Percentiles rank a stretch among this genome's conserved stretches.
These are phyloP conservation scores for Hypholoma sublateritium DNA, from an alignment of 768 basidiomycete genomes.

Conservation along the genomic window DNA sequence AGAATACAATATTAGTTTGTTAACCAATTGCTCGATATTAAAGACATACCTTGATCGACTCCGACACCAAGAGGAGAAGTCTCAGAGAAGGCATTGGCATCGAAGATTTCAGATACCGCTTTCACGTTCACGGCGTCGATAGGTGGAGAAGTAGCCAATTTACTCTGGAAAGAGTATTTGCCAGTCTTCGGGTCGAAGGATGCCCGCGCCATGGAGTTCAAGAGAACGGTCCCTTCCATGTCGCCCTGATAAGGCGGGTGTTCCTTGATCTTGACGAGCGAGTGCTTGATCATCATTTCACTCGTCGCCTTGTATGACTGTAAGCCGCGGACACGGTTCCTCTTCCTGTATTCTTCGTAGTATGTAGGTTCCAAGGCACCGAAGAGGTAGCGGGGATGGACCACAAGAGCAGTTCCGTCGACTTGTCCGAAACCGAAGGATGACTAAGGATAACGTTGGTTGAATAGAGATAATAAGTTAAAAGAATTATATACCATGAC, in stretches of 20 bases:
- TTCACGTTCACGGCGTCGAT: conserved; percentile 68
- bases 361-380: conserved; percentile 74
- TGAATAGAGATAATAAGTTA: too few relatives aligned
- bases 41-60: too few relatives aligned
- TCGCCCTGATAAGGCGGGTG: conserved; percentile 85
- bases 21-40: conserved; percentile 65
- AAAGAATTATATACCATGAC: too few relatives aligned
- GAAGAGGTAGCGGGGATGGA: conserved; percentile 91
- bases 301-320: conserved; percentile 90
- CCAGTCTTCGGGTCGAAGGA: too few relatives aligned
- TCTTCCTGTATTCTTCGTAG: conserved; percentile 73
- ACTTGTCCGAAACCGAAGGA: conserved; percentile 99
- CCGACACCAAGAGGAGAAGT: conserved; percentile 58
- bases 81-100: conserved; percentile 32
- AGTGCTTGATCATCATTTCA: conserved; percentile 93
- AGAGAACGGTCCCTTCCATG: conserved; percentile 80
- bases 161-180: conserved; percentile 75
- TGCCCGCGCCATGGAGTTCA: conserved; percentile 93
- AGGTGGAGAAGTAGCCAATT: conserved; percentile 51
- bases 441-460: too few relatives aligned
- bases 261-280: conserved; percentile 93
- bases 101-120: conserved; percentile 56
- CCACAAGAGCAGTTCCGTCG: too few relatives aligned
- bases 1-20: conserved; percentile 13
- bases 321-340: conserved; percentile 64